phyloP scores from a whole-genome alignment of 768 basidiomycete genomes.

The Leccinum fibrillosum region DNA sequence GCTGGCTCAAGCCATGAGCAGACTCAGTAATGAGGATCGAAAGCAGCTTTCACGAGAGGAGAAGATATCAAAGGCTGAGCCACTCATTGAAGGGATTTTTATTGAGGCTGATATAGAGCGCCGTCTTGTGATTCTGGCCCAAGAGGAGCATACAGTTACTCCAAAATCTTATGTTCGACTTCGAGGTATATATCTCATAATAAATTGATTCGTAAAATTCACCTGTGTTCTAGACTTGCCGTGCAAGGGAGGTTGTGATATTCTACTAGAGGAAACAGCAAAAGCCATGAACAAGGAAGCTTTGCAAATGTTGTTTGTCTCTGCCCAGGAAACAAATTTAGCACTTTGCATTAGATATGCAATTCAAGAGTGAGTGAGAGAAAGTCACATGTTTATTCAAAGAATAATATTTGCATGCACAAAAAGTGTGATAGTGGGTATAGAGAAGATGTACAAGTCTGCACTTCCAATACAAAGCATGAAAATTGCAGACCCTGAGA shows the following conservation, averaged over 20 bases:
- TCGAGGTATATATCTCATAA: neutral
- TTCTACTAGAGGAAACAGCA: neutral
- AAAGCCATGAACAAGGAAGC: neutral
- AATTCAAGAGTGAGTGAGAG: neutral
- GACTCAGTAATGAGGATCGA: neutral
- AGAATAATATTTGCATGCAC: neutral
- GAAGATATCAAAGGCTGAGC: neutral
- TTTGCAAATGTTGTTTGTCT: conserved; percentile 3
- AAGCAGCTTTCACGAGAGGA: neutral
- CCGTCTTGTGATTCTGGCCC: neutral
- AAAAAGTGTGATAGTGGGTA: neutral
- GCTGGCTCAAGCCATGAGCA: neutral
- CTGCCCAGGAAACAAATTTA: conserved; percentile 6
- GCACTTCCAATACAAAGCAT: neutral
- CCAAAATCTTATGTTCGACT: neutral
- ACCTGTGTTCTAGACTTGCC: neutral
- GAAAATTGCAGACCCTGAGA: neutral
- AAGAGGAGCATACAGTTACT: neutral
- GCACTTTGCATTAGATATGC: conserved; percentile 7
- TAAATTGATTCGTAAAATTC: neutral
- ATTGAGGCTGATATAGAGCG: neutral
- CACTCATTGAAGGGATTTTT: neutral
- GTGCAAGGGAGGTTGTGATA: neutral
- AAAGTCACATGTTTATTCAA: neutral
- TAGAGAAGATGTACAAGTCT: neutral